Evolutionary conservation across 2,329 filamentous ascomycete species (phyloP).

Genomic region (Xylariales sp.): DNA sequence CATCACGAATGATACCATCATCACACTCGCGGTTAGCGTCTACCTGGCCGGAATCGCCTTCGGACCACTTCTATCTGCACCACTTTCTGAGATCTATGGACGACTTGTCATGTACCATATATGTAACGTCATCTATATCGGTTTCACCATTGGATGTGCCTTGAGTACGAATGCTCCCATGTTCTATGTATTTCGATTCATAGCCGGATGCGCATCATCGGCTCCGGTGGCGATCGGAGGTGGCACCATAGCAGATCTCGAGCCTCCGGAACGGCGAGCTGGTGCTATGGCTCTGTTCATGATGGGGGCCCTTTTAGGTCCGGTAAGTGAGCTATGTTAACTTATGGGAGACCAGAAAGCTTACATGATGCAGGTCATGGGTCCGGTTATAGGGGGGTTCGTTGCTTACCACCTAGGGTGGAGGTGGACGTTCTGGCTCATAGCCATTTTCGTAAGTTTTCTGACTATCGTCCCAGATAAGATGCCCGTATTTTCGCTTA

Average conservation of each 20-base stretch:
- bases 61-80: conserved; percentile 55
- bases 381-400: conserved; percentile 39
- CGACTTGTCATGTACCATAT: conserved; percentile 46
- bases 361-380: conserved; percentile 25
- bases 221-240: conserved; percentile 12
- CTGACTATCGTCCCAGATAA: no score
- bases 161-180: conserved; percentile 14
- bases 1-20: conserved; percentile 3
- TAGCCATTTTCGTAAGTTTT: conserved; percentile 29
- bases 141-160: conserved; percentile 23
- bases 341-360: not conserved
- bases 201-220: conserved; percentile 18
- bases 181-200: conserved; percentile 22
- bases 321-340: conserved; percentile 4
- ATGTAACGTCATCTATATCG: conserved; percentile 40
- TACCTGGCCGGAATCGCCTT: conserved; percentile 9
- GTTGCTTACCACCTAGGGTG: conserved; percentile 31
- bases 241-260: conserved; percentile 7
- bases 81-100: conserved; percentile 57
- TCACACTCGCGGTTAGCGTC: conserved; percentile 5
- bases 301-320: conserved; percentile 7
- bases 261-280: conserved; percentile 36
- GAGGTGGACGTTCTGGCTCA: conserved; percentile 41
- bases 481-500: no score
- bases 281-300: conserved; percentile 34